Conservation (phyloP, 2,329 filamentous ascomycete genomes). For the Phyllosticta citribraziliensis region DNA sequence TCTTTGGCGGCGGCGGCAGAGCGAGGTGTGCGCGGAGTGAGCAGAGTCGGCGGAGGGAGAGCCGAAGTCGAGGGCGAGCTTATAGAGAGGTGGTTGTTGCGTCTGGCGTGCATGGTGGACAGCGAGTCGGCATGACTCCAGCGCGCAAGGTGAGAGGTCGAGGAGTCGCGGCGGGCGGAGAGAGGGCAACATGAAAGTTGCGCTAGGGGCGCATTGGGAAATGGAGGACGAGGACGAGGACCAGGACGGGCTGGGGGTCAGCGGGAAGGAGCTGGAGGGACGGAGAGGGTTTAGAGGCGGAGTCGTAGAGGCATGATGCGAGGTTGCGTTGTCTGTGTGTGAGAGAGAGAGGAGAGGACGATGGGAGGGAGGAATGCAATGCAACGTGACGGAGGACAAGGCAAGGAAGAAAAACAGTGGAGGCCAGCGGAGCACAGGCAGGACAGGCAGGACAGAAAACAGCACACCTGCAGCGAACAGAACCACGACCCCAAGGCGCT, state of each 20-base stretch:
- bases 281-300: not conserved
- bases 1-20: slow-evolving; percentile 36
- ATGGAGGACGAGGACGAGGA: not conserved
- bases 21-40: slow-evolving; percentile 22
- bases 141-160: slow-evolving; percentile 10
- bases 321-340: not conserved
- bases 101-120: slow-evolving; percentile 34
- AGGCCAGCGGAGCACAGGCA: not conserved
- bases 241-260: not conserved
- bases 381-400: slow-evolving; percentile 9
- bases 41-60: slow-evolving; percentile 25
- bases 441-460: not conserved
- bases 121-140: slow-evolving; percentile 10
- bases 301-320: not conserved
- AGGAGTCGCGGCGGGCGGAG: not conserved
- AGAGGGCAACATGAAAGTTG: not conserved
- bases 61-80: slow-evolving; percentile 29
- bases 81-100: slow-evolving; percentile 38
- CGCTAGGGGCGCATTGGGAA: not conserved
- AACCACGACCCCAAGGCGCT: not conserved
- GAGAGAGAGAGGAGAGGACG: slow-evolving; percentile 1
- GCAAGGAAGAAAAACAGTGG: not conserved
- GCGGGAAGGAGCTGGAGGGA: not conserved
- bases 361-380: slow-evolving; percentile 13
- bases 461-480: not conserved